Conservation (phyloP, 163 green algal genomes). For the Volvox carteri region DNA sequence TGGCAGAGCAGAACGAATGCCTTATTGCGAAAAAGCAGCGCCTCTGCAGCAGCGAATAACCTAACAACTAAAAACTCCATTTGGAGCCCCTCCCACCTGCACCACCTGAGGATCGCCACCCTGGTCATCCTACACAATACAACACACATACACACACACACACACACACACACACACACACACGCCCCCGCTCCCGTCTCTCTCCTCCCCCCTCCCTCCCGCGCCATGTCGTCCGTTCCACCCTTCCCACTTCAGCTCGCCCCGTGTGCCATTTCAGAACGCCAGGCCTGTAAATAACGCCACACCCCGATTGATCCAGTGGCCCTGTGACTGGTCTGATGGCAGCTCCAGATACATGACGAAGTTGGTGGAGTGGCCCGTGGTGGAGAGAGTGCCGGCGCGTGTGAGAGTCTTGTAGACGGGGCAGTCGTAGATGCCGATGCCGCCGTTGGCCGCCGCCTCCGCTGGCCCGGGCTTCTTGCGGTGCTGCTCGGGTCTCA, state of each 20-base stretch:
- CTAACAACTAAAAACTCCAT: too few species aligned
- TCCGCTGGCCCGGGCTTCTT: slow-evolving; percentile 58
- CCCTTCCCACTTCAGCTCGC: too few species aligned
- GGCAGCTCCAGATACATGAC: slow-evolving; percentile 86
- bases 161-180: background rate
- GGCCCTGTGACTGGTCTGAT: slow-evolving; percentile 68
- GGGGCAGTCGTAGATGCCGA: slow-evolving; percentile 82
- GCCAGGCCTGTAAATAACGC: slow-evolving; percentile 84
- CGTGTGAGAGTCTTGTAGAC: slow-evolving; percentile 89
- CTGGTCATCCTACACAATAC: background rate
- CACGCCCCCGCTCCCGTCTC: too few species aligned
- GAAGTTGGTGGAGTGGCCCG: slow-evolving; percentile 89
- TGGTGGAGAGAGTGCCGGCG: slow-evolving; percentile 86
- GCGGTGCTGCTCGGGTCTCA: slow-evolving; percentile 70
- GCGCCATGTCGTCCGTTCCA: background rate
- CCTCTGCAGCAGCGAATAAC: too few species aligned
- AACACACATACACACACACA: background rate
- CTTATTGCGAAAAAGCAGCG: too few species aligned
- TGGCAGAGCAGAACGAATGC: too few species aligned
- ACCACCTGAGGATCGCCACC: too few species aligned
- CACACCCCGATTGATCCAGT: slow-evolving; percentile 87
- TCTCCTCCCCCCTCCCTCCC: too few species aligned
- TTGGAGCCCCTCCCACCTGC: too few species aligned
- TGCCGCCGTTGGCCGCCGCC: background rate
- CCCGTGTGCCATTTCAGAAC: too few species aligned